Percentiles rank a stretch among this genome's conserved stretches.
phyloP scores from a whole-genome alignment of 805 yeast genomes.

The Monosporozyma aerobia region DNA sequence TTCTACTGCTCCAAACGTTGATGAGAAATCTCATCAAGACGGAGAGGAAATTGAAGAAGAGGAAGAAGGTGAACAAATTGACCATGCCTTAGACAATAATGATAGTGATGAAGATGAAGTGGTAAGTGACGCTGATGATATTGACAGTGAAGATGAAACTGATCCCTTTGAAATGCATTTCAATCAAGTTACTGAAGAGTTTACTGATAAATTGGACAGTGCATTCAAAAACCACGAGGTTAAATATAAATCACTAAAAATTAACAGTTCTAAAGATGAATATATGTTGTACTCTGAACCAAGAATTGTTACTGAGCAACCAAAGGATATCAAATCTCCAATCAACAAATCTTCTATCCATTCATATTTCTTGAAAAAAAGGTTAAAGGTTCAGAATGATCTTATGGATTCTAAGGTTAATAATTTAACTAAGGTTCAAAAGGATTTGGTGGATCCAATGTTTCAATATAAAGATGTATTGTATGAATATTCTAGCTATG shows the following conservation, averaged over 20 bases:
- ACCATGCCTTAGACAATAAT: slow-evolving; percentile 21
- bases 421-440: slow-evolving; percentile 38
- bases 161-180: slow-evolving; percentile 81
- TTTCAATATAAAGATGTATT: slow-evolving; percentile 65
- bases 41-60: slow-evolving; percentile 23
- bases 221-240: slow-evolving; percentile 27
- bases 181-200: slow-evolving; percentile 35
- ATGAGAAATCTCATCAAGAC: slow-evolving; percentile 8
- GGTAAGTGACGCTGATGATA: slow-evolving; percentile 15
- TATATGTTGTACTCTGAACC: slow-evolving; percentile 21
- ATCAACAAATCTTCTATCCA: slow-evolving; percentile 17
- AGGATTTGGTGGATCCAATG: slow-evolving; percentile 50
- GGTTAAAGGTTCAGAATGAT: slow-evolving; percentile 27
- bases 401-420: slow-evolving; percentile 15
- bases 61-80: slow-evolving; percentile 24
- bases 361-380: slow-evolving; percentile 40
- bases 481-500: slow-evolving; percentile 44
- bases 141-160: slow-evolving; percentile 32
- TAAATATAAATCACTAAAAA: slow-evolving; percentile 18
- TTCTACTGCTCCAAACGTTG: not conserved
- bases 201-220: slow-evolving; percentile 32
- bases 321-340: slow-evolving; percentile 13
- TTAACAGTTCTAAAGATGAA: slow-evolving; percentile 12
- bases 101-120: slow-evolving; percentile 22
- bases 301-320: slow-evolving; percentile 11